Evolutionary conservation across 148 eudicot genomes (phyloP).

Genomic region (Rhododendron ferrugineum): DNA sequence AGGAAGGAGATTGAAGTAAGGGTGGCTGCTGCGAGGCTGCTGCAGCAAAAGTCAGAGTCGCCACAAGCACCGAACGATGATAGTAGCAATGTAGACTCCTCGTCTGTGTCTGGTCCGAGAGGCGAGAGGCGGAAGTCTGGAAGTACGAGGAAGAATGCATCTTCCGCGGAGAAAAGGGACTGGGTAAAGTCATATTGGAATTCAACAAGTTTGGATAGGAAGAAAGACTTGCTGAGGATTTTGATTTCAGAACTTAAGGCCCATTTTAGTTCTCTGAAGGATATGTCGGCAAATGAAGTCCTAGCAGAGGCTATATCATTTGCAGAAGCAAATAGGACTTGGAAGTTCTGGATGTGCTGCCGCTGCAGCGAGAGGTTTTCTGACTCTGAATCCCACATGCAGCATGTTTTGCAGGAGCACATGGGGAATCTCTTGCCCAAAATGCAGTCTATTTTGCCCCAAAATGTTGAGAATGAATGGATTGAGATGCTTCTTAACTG

Average conservation of each 20-base stretch:
- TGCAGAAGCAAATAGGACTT: slow-evolving; percentile 48
- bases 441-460: slow-evolving; percentile 65
- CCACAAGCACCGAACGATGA: slow-evolving; percentile 23
- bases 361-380: slow-evolving; percentile 67
- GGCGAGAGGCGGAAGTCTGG: slow-evolving; percentile 65
- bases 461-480: slow-evolving; percentile 64
- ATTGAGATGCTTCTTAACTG: slow-evolving; percentile 72
- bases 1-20: slow-evolving; percentile 91
- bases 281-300: slow-evolving; percentile 44
- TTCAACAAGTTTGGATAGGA: slow-evolving; percentile 56
- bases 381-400: slow-evolving; percentile 45
- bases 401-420: slow-evolving; percentile 76
- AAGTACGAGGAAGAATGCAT: slow-evolving; percentile 39
- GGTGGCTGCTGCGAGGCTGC: slow-evolving; percentile 87
- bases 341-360: slow-evolving; percentile 90
- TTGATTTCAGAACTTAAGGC: slow-evolving; percentile 52
- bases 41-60: slow-evolving; percentile 74
- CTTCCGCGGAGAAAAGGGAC: slow-evolving; percentile 63
- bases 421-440: slow-evolving; percentile 49
- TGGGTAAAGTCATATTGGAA: slow-evolving; percentile 77
- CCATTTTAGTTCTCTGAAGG: slow-evolving; percentile 57
- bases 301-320: slow-evolving; percentile 65
- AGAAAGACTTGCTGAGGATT: slow-evolving; percentile 52
- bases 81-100: slow-evolving; percentile 29
- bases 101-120: slow-evolving; percentile 31